Base-by-base conservation (phyloP, 2,329 filamentous ascomycete species). In the Septoria linicola region DNA sequence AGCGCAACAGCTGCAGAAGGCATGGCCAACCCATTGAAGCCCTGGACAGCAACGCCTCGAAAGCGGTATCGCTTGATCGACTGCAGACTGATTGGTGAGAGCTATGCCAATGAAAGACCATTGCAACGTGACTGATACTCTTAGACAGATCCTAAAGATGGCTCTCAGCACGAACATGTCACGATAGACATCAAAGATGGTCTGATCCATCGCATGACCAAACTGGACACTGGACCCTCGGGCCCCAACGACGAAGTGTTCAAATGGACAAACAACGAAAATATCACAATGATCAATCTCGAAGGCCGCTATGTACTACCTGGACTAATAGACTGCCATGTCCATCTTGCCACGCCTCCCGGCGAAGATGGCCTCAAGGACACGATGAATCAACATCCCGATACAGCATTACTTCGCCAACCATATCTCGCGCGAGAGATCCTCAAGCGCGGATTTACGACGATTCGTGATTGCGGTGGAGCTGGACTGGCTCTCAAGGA, bases 391-490 rank as follows among this genome's bases (percentile, higher is more conserved):
- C 59, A 70, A 16, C 70, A 73, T 17, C 60, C 65, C 0, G 59
- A 63, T 25, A 70, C 71, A 1, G 72, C 71, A 0, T 63, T 72
- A 3, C 66, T 77, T 11, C 69, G 78, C 2, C 74, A 78, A 59
- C 70, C 79, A 0, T 79, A 72, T 50, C 68, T 78, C 5, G 72
- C 69, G 51, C 54, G 64, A 8, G 71, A 79, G 50, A 82, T 81
- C 68, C 72, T 84, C 0, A 64, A 68, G 34, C 73, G 80, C 14
- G 81, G 81, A 1, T 84, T 83, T 66, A 84, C 81, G 1, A 78
- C 72, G 1, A 72, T 80, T 2, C 73, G 81, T 3, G 81, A 84
- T 60, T 80, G 76, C 27, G 81, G 80, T 0, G 81, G 81, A 3
- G 80, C 80, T 1, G 70, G 71, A 0, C 65, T 77, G 0, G 77